Percentiles rank a stretch among this genome's conserved stretches.
Conservation (phyloP, 2,329 filamentous ascomycete genomes). For the Pseudogymnoascus sp. region DNA sequence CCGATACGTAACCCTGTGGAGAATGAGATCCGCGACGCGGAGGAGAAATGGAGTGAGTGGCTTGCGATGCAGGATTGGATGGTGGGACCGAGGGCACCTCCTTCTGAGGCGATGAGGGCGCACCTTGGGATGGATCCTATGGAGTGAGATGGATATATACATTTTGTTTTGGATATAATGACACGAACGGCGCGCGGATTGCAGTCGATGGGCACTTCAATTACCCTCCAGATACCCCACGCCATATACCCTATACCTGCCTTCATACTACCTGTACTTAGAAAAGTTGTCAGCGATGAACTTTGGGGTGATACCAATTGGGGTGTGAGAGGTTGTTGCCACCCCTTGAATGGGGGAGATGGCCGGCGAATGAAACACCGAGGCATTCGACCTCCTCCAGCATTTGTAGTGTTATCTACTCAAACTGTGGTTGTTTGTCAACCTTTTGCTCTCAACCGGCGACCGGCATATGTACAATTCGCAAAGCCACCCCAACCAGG, state of each 20-base stretch:
- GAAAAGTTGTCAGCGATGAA: neutral
- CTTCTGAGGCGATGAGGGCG: neutral
- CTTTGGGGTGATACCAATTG: neutral
- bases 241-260: neutral
- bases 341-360: neutral
- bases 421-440: too few relatives aligned
- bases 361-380: neutral
- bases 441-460: too few relatives aligned
- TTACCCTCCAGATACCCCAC: neutral
- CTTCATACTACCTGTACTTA: neutral
- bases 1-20: constrained; percentile 71
- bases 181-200: neutral
- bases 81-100: constrained; percentile 72
- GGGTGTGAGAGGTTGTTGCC: neutral
- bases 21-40: constrained; percentile 73
- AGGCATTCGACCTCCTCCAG: too few relatives aligned
- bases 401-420: too few relatives aligned
- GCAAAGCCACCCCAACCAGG: too few relatives aligned
- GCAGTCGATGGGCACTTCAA: neutral
- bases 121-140: neutral
- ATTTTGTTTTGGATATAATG: neutral
- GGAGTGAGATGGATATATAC: constrained; percentile 5
- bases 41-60: constrained; percentile 89
- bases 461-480: too few relatives aligned
- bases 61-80: constrained; percentile 98